Conservation (phyloP, 768 basidiomycete species). For the Serendipita sp. region DNA sequence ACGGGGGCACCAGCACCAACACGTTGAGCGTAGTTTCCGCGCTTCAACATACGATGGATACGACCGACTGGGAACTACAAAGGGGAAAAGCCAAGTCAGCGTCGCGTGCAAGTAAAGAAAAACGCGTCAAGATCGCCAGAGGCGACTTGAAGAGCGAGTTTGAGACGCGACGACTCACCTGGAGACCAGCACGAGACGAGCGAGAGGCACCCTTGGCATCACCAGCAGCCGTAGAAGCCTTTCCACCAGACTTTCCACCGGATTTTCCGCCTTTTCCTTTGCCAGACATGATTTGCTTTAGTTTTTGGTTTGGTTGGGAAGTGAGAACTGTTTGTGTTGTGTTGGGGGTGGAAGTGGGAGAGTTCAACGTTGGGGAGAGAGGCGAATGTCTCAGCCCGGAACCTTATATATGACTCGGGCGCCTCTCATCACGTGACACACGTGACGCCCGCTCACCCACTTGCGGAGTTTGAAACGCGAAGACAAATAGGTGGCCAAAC, state of each 20-base stretch:
- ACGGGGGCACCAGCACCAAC: constrained; percentile 82
- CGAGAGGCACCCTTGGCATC: constrained; percentile 43
- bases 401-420: no score
- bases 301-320: neutral
- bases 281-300: constrained; percentile 22
- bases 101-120: no score
- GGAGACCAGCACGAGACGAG: constrained; percentile 60
- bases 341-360: neutral
- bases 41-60: constrained; percentile 78
- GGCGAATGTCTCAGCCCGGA: no score
- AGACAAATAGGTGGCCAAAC: no score
- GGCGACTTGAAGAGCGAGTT: neutral
- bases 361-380: no score
- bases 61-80: constrained; percentile 73
- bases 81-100: neutral
- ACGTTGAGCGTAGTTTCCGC: constrained; percentile 76
- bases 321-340: neutral
- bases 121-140: no score
- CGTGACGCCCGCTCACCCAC: no score
- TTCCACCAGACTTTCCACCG: constrained; percentile 49
- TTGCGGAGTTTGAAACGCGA: no score
- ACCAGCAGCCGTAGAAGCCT: constrained; percentile 27
- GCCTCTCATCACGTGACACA: no score
- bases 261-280: constrained; percentile 18
- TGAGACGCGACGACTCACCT: constrained; percentile 27